A percentile compares a stretch with the other conserved stretches of the same genome.
phyloP scores from a whole-genome alignment of 2,329 filamentous ascomycete species.

The Penicillium sp. region DNA sequence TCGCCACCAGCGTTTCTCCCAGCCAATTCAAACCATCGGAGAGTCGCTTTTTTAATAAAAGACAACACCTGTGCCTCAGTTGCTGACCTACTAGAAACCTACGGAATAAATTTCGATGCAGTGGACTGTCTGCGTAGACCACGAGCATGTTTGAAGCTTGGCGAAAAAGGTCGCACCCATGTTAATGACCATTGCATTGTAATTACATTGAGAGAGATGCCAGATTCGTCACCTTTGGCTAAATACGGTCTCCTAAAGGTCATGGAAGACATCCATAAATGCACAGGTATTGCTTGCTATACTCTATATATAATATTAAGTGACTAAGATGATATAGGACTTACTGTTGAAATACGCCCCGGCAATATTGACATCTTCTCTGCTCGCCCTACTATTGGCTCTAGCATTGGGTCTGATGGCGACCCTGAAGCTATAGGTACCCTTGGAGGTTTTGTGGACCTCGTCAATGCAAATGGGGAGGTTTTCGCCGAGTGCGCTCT shows the following conservation, averaged over 20 bases:
- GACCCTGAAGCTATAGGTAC: background rate
- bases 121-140: conserved; percentile 7
- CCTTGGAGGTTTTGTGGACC: conserved; percentile 8
- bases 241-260: background rate
- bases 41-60: background rate
- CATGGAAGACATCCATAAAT: background rate
- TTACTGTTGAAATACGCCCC: conserved; percentile 3
- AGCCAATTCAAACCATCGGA: background rate
- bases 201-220: background rate
- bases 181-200: conserved; percentile 9
- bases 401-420: background rate
- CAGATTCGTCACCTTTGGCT: background rate
- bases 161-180: background rate
- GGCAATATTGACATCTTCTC: background rate
- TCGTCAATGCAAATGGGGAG: background rate
- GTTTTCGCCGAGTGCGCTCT: conserved; percentile 4
- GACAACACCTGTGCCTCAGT: background rate
- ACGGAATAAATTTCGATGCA: background rate
- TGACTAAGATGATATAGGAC: background rate
- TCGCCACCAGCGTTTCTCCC: background rate
- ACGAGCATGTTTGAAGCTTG: background rate
- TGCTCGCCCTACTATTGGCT: background rate
- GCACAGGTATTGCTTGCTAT: background rate
- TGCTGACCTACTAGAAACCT: background rate
- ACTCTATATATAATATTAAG: background rate